phyloP scores from a whole-genome alignment of 306 rosid species.

The Cucumis melo region DNA sequence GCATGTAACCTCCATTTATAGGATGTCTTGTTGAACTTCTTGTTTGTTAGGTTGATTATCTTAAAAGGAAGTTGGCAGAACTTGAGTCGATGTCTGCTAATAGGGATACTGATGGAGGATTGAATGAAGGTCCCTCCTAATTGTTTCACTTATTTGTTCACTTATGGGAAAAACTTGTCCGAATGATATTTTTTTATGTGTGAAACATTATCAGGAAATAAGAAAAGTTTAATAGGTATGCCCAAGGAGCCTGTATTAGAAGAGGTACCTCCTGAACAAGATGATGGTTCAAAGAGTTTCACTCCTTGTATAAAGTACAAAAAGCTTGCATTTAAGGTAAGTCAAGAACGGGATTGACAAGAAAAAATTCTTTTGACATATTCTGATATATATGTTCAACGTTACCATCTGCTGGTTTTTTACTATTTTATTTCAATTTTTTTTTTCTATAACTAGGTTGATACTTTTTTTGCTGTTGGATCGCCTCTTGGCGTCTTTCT shows the following conservation, averaged over 20 bases:
- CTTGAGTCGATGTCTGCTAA: constrained; percentile 30
- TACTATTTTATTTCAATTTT: constrained; percentile 3
- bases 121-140: constrained; percentile 39
- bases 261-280: constrained; percentile 28
- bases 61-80: constrained; percentile 46
- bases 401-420: background rate
- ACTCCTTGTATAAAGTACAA: constrained; percentile 70
- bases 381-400: background rate
- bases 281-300: constrained; percentile 32
- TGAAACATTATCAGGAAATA: constrained; percentile 21
- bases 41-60: constrained; percentile 44
- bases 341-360: background rate
- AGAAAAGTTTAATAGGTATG: constrained; percentile 19
- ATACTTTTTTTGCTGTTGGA: constrained; percentile 97
- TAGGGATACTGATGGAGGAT: constrained; percentile 18
- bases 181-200: background rate
- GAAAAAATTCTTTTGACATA: background rate
- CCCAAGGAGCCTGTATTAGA: constrained; percentile 27
- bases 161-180: background rate
- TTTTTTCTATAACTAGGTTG: constrained; percentile 44
- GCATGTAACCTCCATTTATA: background rate
- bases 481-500: constrained; percentile 98
- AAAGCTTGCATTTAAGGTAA: constrained; percentile 84
- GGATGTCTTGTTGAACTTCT: background rate
- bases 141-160: constrained; percentile 6